Conservation (phyloP, 805 yeast species). For the Dipodascus albidus region DNA sequence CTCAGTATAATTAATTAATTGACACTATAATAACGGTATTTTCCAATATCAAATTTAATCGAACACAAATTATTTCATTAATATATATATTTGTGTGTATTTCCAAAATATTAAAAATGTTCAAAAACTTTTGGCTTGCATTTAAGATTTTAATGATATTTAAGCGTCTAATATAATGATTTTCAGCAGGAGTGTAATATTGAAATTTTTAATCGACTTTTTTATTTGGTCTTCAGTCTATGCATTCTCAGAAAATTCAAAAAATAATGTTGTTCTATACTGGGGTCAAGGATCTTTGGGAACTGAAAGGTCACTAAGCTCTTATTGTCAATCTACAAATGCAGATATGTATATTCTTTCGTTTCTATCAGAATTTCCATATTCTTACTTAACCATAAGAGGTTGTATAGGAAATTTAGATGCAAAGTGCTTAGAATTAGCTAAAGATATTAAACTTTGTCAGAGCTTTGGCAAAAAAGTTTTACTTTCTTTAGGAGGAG, state of each 20-base stretch:
- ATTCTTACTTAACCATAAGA: background rate
- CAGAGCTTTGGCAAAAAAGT: conserved; percentile 64
- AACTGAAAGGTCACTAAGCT: conserved; percentile 32
- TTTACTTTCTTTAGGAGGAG: conserved; percentile 52
- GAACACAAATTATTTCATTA: too few relatives aligned
- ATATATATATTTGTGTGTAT: too few relatives aligned
- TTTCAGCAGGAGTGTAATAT: background rate
- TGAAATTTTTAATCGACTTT: background rate
- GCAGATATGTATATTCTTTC: conserved; percentile 57
- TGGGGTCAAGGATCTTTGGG: conserved; percentile 81
- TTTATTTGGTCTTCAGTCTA: conserved; percentile 4
- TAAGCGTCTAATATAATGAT: too few relatives aligned
- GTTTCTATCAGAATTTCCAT: conserved; percentile 45
- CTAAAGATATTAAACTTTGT: conserved; percentile 56
- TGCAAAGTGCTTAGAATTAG: conserved; percentile 33
- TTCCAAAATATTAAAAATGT: background rate
- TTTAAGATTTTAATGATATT: too few relatives aligned
- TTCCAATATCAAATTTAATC: too few relatives aligned
- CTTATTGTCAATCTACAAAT: conserved; percentile 55
- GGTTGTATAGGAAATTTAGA: background rate
- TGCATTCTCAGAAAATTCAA: conserved; percentile 22
- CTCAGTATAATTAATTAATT: too few relatives aligned
- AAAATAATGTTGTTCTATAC: conserved; percentile 56
- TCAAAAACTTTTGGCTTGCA: background rate
- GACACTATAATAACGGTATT: too few relatives aligned